Base-by-base conservation (phyloP, 495 filamentous ascomycete genomes). In the Annulohypoxylon stygium region DNA sequence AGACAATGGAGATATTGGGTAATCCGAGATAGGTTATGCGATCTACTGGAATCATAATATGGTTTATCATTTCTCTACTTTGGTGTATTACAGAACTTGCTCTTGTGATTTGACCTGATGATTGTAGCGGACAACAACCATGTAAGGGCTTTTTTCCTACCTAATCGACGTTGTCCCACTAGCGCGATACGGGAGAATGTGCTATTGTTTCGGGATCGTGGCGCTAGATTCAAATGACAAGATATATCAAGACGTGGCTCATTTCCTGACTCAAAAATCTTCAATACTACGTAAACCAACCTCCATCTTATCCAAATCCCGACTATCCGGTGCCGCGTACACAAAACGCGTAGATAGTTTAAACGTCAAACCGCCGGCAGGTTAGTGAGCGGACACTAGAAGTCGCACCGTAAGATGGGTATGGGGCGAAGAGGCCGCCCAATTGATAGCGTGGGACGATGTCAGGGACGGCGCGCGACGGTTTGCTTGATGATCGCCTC, bases 361-460 rank as follows among this genome's bases (percentile, higher is more conserved):
- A 12, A 14, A 33, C 16, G 11, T 30, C 30, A 36, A 30, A 26
- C 51, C 20, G 51, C 60, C 30, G 10, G 34, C 41, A 33, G 33
- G 53, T 25, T 58, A 16, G 18, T 12, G 48, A 57, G 62, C 62
- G 62, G 57, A 54, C 55, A 65, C 47, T 65, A 70, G 55, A 53
- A 18, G 18, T 54, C 67, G 54, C 62, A 71, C 26, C 51, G 36
- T 33, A 62, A 30, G 20, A 58, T 62, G 57, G 33, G 55, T 39
- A 64, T 36, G 33, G 51, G 37, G 59, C 64, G 33, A 59, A 51
- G 39, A 68, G 50, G 58, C 34, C 48, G 59, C 60, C 43, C n/a
- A 20, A 47, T 7, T n/a, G 16, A 9, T 73, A 73, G 70, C 43
- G 69, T 43, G 41, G 69, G n/a, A 57, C 58, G 57, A 62, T 66